A percentile compares a stretch with the other conserved stretches of the same genome.
phyloP scores from a whole-genome alignment of 768 basidiomycete species.

The Mycena crocata region DNA sequence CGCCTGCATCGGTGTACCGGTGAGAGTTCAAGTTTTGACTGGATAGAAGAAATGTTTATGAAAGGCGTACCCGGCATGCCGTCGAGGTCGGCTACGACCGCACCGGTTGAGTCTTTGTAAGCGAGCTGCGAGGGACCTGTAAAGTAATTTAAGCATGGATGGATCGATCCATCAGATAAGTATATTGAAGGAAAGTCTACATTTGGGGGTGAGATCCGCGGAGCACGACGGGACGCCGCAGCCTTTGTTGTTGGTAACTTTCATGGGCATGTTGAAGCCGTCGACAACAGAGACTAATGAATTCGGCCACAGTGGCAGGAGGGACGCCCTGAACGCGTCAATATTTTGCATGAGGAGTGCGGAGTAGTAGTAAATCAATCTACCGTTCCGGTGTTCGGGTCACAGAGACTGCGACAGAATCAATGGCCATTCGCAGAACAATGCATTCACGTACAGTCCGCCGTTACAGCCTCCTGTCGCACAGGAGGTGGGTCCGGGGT shows the following conservation, averaged over 20 bases:
- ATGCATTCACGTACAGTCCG: slow-evolving; percentile 41
- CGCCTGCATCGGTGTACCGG: no score
- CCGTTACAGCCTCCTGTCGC: slow-evolving; percentile 59
- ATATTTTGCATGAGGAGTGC: neutral
- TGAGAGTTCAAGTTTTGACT: no score
- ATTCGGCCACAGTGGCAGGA: slow-evolving; percentile 59
- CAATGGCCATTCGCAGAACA: neutral
- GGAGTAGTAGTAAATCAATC: neutral
- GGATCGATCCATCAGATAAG: neutral
- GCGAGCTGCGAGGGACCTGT: slow-evolving; percentile 21
- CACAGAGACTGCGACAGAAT: slow-evolving; percentile 40
- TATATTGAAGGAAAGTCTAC: neutral
- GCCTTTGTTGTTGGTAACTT: slow-evolving; percentile 50
- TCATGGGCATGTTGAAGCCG: slow-evolving; percentile 57
- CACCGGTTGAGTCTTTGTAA: slow-evolving; percentile 2
- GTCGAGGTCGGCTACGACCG: slow-evolving; percentile 23
- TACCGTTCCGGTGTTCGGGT: slow-evolving; percentile 41
- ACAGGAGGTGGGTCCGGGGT: slow-evolving; percentile 50
- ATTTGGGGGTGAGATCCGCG: slow-evolving; percentile 56
- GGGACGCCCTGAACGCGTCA: slow-evolving; percentile 46
- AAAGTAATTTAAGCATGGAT: no score
- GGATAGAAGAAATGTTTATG: no score
- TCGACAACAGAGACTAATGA: slow-evolving; percentile 53
- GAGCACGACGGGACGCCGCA: slow-evolving; percentile 55
- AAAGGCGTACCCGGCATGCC: slow-evolving; percentile 27